Evolutionary conservation across 2,329 filamentous ascomycete genomes (phyloP).

Genomic region (Pseudogymnoascus sp.): DNA sequence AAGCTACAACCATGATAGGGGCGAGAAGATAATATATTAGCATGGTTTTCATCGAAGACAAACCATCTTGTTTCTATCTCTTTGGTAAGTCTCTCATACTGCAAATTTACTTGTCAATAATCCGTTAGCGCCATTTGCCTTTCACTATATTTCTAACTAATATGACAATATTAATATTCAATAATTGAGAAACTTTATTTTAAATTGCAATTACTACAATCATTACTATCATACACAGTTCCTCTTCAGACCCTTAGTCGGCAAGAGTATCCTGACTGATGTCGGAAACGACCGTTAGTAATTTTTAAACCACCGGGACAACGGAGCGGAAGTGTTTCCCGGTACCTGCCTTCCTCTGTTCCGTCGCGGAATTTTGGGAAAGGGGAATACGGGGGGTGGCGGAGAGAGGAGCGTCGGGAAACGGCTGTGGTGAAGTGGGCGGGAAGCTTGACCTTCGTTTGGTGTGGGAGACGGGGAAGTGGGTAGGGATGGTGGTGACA

Average conservation of each 20-base stretch:
- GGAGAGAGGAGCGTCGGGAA: background rate
- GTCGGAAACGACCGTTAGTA: background rate
- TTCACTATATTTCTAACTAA: background rate
- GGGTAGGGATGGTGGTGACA: background rate
- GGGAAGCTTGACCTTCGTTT: background rate
- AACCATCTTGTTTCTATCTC: background rate
- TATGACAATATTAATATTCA: background rate
- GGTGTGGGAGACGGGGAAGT: background rate
- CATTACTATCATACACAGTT: background rate
- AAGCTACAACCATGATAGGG: background rate
- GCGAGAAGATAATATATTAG: background rate
- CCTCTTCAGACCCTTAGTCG: background rate
- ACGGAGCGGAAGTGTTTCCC: background rate
- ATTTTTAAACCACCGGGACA: background rate
- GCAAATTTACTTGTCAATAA: background rate
- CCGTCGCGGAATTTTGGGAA: background rate
- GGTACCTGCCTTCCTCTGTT: background rate
- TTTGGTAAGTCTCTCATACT: background rate
- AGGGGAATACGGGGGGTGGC: background rate
- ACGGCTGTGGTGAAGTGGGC: background rate
- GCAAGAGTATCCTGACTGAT: background rate
- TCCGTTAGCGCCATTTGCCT: background rate
- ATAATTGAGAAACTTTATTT: background rate
- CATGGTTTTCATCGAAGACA: background rate
- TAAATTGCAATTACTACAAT: background rate